These are phyloP conservation scores for Vigna trinervia DNA, from an alignment of 306 rosid genomes.

Conservation along the genomic window DNA sequence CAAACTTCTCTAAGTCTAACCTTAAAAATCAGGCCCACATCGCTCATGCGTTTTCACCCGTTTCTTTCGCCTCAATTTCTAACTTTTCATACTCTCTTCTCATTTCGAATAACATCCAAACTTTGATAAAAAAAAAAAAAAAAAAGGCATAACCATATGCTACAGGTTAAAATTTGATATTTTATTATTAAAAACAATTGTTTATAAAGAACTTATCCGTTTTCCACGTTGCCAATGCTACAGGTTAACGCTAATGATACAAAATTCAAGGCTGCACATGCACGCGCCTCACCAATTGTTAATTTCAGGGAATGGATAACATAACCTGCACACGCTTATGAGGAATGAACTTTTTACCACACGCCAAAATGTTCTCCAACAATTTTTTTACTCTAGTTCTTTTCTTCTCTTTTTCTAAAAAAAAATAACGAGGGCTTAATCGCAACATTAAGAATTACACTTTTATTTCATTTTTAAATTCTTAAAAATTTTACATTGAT, in stretches of 20 bases:
- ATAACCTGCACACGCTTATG: not conserved
- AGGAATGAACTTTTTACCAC: not conserved
- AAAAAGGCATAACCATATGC: too few species aligned
- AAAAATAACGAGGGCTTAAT: too few species aligned
- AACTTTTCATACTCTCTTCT: too few species aligned
- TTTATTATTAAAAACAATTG: too few species aligned
- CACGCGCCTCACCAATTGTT: not conserved
- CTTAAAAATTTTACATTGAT: too few species aligned
- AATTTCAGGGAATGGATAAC: not conserved
- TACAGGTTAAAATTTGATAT: too few species aligned
- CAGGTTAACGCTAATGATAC: not conserved
- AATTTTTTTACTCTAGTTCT: too few species aligned
- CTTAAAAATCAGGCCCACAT: conserved; percentile 50
- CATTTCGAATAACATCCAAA: too few species aligned
- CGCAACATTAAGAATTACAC: too few species aligned
- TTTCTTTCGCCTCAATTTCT: conserved; percentile 43
- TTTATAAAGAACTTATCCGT: not conserved
- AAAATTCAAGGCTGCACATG: conserved; percentile 10
- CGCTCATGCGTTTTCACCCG: conserved; percentile 57
- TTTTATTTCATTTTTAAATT: too few species aligned
- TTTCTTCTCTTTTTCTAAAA: too few species aligned
- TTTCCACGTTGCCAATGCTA: not conserved
- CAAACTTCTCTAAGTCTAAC: conserved; percentile 46
- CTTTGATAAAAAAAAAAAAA: too few species aligned
- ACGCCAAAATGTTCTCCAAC: not conserved